These are phyloP conservation scores for Nicotiana attenuata DNA, from an alignment of 257 asterid species.

Conservation along the genomic window DNA sequence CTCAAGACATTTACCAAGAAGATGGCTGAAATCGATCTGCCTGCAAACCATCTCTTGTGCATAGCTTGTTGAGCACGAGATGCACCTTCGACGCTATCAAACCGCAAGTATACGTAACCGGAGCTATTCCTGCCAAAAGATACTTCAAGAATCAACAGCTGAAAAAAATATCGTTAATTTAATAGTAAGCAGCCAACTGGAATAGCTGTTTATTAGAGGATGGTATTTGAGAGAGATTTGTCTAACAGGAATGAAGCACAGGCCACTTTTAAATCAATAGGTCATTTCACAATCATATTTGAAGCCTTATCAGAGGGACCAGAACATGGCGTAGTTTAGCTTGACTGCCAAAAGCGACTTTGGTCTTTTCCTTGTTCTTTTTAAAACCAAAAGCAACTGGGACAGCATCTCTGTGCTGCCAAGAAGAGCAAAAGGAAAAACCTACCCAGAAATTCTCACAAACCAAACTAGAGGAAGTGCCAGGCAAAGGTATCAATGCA, in stretches of 20 bases:
- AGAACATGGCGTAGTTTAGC: not conserved
- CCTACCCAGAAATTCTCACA: not conserved
- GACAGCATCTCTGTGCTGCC: not conserved
- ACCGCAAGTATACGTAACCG: constrained; percentile 87
- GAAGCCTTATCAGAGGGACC: not conserved
- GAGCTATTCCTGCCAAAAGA: constrained; percentile 65
- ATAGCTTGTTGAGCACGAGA: constrained; percentile 89
- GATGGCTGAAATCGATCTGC: constrained; percentile 87
- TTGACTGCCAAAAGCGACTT: not conserved
- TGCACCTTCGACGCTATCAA: constrained; percentile 74
- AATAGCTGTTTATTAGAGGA: not conserved
- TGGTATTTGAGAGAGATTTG: not conserved
- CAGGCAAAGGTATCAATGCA: not conserved
- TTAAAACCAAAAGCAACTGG: not conserved
- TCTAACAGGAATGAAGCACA: not conserved
- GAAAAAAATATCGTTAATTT: not conserved
- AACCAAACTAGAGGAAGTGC: not conserved
- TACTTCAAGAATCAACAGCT: not conserved
- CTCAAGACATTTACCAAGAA: constrained; percentile 52
- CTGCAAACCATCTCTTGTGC: constrained; percentile 99
- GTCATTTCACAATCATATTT: not conserved
- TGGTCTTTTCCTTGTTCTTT: not conserved
- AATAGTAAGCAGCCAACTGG: not conserved
- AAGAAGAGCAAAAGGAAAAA: not conserved
- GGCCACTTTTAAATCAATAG: not conserved